Base-by-base conservation (phyloP, 352 stramenopile species). In the Lagenidium giganteum region DNA sequence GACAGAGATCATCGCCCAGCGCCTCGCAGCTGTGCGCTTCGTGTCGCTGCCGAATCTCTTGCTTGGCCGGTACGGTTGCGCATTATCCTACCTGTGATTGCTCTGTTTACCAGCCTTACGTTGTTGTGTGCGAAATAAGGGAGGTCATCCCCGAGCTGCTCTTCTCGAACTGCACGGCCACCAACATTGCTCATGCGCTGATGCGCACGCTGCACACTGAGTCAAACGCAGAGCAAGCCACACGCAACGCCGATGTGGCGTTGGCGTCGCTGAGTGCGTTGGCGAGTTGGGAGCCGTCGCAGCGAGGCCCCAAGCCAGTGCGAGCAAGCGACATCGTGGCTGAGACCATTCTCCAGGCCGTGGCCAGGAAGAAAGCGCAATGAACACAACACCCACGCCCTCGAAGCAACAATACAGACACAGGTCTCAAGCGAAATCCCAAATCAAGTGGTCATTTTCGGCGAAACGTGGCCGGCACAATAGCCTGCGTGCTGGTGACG, bases 41-140 rank as follows among this genome's bases (percentile, higher is more conserved):
- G 75, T 91, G n/a, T 88, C 79, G 6, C 48, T 91, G 14, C 79
- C 79, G 8, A 91, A 88, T 41, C 51, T 91, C 0, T 47, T 91
- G 14, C 57, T 83, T 5, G 70, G 70, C 31, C 63, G 61, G 71
- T 86, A 31, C 17, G 60, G 9, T 18, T 27, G 14, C 18, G 31
- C 2, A 28, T 34, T 25, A 20, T 26, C 5, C 11, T 28, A 9
- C 14, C 23, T 29, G 17, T 6, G 4, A 23, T 14, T 41, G n/a
- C 11, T 13, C 29, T 3, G 13, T 18, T 20, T 25, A 8, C 18
- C 5, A 24, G 8, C 11, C 36, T 27, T 21, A 47, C 40, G 16
- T 18, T 47, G 34, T 44, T 47, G 33, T 45, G 33, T 32, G 21
- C 12, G 20, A 12, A 21, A 36, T 4, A n/a, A 80, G 61, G 23